Percentiles rank a stretch among this genome's conserved stretches.
Conservation (phyloP, 805 yeast genomes). For the Candida insectalens region DNA sequence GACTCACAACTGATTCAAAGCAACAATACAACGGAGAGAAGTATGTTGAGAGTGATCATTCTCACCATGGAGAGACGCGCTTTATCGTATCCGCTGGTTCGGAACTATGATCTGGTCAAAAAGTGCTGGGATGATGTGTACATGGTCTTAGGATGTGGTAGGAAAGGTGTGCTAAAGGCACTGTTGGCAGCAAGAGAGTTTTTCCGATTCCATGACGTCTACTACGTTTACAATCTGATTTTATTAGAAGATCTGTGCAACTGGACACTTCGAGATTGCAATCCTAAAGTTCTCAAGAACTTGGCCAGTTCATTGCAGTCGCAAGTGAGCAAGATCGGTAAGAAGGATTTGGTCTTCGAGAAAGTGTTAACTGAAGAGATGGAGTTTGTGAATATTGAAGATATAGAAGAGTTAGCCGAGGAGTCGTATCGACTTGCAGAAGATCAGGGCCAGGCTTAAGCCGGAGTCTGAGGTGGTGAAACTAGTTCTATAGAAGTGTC, state of each 20-base stretch:
- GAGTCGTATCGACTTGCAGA: conserved; percentile 24
- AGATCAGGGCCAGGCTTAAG: too few species aligned
- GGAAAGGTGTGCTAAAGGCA: conserved; percentile 48
- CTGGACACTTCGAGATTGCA: conserved; percentile 61
- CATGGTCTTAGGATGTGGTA: conserved; percentile 56
- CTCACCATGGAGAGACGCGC: conserved; percentile 64
- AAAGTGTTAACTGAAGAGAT: conserved; percentile 32
- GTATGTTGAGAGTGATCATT: conserved; percentile 41
- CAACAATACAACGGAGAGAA: conserved; percentile 21
- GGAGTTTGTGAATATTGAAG: conserved; percentile 37
- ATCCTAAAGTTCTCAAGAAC: conserved; percentile 47
- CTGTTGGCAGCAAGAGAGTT: conserved; percentile 57
- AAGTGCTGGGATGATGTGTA: conserved; percentile 73
- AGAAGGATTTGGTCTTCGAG: conserved; percentile 46
- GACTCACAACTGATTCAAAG: conserved; percentile 46
- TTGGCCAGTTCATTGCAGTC: conserved; percentile 57
- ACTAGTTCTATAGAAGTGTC: neutral
- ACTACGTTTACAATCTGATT: conserved; percentile 73
- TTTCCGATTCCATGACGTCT: conserved; percentile 75
- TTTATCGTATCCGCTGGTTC: conserved; percentile 67
- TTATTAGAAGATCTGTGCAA: conserved; percentile 68
- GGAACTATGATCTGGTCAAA: conserved; percentile 51
- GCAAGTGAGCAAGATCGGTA: conserved; percentile 28
- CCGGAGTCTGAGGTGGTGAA: neutral
- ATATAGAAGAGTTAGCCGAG: conserved; percentile 52